A percentile compares a stretch with the other conserved stretches of the same genome.
These are phyloP conservation scores for Ophiostoma tasmaniense DNA, from an alignment of 2,329 filamentous ascomycete genomes.

Conservation along the genomic window DNA sequence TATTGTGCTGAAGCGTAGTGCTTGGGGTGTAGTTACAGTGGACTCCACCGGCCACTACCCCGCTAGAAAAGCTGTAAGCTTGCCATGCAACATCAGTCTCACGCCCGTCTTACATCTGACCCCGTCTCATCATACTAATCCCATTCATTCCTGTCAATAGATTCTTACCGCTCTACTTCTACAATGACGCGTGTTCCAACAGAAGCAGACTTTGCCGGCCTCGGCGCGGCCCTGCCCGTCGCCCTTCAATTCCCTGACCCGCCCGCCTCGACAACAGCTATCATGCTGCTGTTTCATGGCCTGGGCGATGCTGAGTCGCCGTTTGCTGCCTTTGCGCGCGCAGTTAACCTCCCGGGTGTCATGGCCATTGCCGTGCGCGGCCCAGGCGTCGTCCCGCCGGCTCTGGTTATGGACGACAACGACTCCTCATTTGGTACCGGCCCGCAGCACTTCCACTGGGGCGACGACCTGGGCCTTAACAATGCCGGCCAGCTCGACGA, in stretches of 20 bases:
- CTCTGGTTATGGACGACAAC: conserved; percentile 43
- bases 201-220: conserved; percentile 40
- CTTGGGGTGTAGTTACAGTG: background rate
- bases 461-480: conserved; percentile 54
- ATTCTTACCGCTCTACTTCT: background rate
- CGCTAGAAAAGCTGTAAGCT: background rate
- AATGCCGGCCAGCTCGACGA: conserved; percentile 46
- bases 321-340: conserved; percentile 60
- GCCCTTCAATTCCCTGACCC: conserved; percentile 43
- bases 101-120: background rate
- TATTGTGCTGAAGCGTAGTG: background rate
- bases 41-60: background rate
- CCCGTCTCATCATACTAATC: background rate
- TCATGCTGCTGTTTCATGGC: conserved; percentile 76
- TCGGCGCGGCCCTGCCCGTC: conserved; percentile 35
- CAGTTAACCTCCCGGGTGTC: conserved; percentile 67
- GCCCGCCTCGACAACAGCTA: conserved; percentile 57
- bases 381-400: conserved; percentile 56
- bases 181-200: conserved; percentile 38
- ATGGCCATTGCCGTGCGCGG: conserved; percentile 67
- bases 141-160: background rate
- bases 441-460: conserved; percentile 50
- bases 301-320: conserved; percentile 66
- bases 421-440: conserved; percentile 19
- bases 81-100: background rate